These are phyloP conservation scores for Rubus parviflorus DNA, from an alignment of 306 rosid species.

Conservation along the genomic window DNA sequence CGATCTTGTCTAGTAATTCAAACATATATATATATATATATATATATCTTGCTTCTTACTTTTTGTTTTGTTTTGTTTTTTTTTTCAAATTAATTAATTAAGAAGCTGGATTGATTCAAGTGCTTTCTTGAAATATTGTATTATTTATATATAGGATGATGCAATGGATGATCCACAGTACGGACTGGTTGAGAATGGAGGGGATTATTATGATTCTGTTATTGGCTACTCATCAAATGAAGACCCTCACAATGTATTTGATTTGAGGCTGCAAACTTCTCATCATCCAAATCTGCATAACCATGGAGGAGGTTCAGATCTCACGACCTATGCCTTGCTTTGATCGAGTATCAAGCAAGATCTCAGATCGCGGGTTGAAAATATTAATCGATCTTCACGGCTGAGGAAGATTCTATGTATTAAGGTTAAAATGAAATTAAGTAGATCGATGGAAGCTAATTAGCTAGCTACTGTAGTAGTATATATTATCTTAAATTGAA, in stretches of 20 bases:
- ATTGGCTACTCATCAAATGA: slow-evolving; percentile 59
- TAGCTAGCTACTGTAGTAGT: neutral
- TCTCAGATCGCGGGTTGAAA: neutral
- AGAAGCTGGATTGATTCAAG: neutral
- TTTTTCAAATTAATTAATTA: no score
- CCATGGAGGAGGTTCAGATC: slow-evolving; percentile 43
- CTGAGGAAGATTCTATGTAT: neutral
- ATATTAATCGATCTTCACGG: neutral
- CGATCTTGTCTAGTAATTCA: neutral
- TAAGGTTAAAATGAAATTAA: neutral
- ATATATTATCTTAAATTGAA: neutral
- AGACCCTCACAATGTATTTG: slow-evolving; percentile 57
- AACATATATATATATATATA: neutral
- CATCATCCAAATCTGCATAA: slow-evolving; percentile 44
- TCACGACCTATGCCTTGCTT: slow-evolving; percentile 64
- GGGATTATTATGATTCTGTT: slow-evolving; percentile 49
- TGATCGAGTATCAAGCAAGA: slow-evolving; percentile 28
- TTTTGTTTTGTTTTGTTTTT: neutral
- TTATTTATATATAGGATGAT: slow-evolving; percentile 47
- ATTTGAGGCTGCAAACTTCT: slow-evolving; percentile 46
- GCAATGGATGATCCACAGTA: slow-evolving; percentile 54
- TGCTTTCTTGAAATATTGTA: neutral
- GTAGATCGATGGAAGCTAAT: neutral
- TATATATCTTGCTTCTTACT: neutral
- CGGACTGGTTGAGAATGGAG: slow-evolving; percentile 59